Percentiles rank a stretch among this genome's conserved stretches.
Conservation (phyloP, 139 green algal species). For the Volvox reticuliferus region DNA sequence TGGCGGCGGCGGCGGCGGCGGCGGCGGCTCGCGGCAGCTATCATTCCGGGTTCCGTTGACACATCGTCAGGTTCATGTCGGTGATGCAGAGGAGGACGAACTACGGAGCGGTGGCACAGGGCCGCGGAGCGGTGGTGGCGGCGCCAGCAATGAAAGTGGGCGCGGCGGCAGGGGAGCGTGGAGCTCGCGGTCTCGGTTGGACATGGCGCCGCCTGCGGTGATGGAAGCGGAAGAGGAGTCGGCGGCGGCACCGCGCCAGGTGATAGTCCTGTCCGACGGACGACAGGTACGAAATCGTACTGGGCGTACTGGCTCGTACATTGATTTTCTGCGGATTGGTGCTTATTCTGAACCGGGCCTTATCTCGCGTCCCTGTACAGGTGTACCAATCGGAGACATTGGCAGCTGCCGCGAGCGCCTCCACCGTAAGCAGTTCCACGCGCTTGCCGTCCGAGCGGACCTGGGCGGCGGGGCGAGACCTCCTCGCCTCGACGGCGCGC, state of each 20-base stretch:
- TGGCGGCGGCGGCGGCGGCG: slow-evolving; percentile 7
- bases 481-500: neutral
- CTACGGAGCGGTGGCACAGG: neutral
- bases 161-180: neutral
- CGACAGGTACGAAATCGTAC: neutral
- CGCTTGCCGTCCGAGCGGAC: neutral
- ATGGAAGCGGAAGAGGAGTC: neutral
- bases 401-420: slow-evolving; percentile 17
- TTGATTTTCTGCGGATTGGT: neutral
- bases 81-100: neutral
- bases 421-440: neutral
- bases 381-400: slow-evolving; percentile 39
- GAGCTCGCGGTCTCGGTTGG: neutral
- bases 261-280: slow-evolving; percentile 13
- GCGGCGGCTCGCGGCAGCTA: neutral
- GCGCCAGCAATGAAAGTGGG: neutral
- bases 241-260: neutral
- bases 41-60: neutral
- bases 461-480: neutral
- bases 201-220: neutral
- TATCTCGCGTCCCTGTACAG: neutral
- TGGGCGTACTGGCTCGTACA: no score
- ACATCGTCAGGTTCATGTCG: neutral
- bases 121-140: neutral
- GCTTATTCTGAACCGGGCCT: neutral